Conservation (phyloP, 2,329 filamentous ascomycete species). For the Hypoxylon sp. region DNA sequence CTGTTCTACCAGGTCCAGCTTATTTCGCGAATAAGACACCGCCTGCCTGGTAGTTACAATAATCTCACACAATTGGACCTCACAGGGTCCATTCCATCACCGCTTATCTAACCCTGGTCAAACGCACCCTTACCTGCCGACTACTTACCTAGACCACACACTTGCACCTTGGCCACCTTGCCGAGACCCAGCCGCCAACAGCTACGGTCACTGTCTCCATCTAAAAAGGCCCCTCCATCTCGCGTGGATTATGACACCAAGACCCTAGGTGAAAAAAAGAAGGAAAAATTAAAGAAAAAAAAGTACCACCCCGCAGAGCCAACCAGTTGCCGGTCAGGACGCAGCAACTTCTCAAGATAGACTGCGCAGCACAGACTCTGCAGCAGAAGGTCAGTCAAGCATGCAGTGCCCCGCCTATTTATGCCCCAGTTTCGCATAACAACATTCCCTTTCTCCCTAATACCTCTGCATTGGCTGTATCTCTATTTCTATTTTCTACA, state of each 20-base stretch:
- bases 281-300: conserved; percentile 38
- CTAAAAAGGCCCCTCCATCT: conserved; percentile 34
- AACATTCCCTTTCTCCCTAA: conserved; percentile 37
- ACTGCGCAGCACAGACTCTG: conserved; percentile 42
- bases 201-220: conserved; percentile 37
- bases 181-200: conserved; percentile 39
- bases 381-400: conserved; percentile 41
- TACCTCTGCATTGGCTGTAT: conserved; percentile 40
- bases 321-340: conserved; percentile 22
- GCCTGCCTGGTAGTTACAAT: conserved; percentile 26
- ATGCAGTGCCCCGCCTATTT: conserved; percentile 45
- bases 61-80: conserved; percentile 27
- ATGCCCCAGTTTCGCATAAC: conserved; percentile 43
- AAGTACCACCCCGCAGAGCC: conserved; percentile 32
- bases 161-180: conserved; percentile 34
- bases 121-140: conserved; percentile 33
- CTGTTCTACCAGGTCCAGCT: conserved; percentile 22
- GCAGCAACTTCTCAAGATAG: conserved; percentile 25
- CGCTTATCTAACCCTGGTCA: conserved; percentile 45
- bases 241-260: conserved; percentile 39
- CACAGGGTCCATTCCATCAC: conserved; percentile 41
- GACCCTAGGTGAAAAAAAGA: conserved; percentile 40
- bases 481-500: conserved; percentile 47
- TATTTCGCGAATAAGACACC: conserved; percentile 33
- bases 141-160: conserved; percentile 26